These are phyloP conservation scores for Leptomonas seymouri DNA, from an alignment of 208 protist species.

Conservation along the genomic window DNA sequence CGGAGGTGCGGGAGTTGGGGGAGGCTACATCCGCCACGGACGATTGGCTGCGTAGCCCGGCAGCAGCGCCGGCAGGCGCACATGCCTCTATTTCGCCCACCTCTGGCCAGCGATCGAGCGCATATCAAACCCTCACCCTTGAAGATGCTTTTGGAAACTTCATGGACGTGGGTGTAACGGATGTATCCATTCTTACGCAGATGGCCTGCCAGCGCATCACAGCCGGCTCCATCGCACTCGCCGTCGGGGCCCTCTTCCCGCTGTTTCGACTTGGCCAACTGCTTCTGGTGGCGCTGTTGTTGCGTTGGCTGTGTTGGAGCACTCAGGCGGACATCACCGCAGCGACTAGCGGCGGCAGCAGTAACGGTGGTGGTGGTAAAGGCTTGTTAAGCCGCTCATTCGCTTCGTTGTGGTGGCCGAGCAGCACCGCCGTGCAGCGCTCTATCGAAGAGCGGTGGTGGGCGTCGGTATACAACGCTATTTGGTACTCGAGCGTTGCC, in stretches of 20 bases:
- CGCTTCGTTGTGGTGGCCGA: too few species aligned
- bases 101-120: background rate
- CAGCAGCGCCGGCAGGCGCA: background rate
- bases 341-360: background rate
- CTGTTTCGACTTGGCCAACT: slow-evolving; percentile 18
- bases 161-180: slow-evolving; percentile 2
- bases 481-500: slow-evolving; percentile 14
- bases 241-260: slow-evolving; percentile 21
- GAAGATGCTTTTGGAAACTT: slow-evolving; percentile 16
- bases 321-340: slow-evolving; percentile 1
- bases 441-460: slow-evolving; percentile 19
- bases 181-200: slow-evolving; percentile 24
- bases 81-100: background rate
- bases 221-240: slow-evolving; percentile 12
- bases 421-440: background rate
- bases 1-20: slow-evolving; percentile 10
- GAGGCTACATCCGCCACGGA: slow-evolving; percentile 32
- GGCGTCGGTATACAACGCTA: background rate
- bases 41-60: slow-evolving; percentile 30
- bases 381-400: too few species aligned
- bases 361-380: background rate
- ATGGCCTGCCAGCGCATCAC: slow-evolving; percentile 23
- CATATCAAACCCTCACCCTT: background rate
- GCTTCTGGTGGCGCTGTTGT: slow-evolving; percentile 23
- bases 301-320: slow-evolving; percentile 30